Evolutionary conservation across 768 basidiomycete genomes (phyloP).

Genomic region (Dendrothele bispora): DNA sequence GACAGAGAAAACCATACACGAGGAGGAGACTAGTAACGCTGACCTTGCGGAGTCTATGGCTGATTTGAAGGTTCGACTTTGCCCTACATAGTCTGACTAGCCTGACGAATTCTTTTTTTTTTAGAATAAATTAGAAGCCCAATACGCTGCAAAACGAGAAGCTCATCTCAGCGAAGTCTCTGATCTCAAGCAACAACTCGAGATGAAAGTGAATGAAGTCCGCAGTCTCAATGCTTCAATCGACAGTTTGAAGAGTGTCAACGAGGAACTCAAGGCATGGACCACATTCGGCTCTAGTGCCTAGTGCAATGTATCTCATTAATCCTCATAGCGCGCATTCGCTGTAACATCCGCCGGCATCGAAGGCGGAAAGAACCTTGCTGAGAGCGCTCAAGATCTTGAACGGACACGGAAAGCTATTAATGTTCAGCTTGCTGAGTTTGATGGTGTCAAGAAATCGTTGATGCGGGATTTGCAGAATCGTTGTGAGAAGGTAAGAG

Average conservation of each 20-base stretch:
- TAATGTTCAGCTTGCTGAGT: slow-evolving; percentile 97
- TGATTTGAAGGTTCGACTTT: slow-evolving; percentile 75
- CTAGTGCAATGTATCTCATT: slow-evolving; percentile 7
- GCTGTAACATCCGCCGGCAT: slow-evolving; percentile 97
- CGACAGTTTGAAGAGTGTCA: slow-evolving; percentile 92
- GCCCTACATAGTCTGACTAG: background rate
- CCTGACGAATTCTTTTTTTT: slow-evolving; percentile 16
- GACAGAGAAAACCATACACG: slow-evolving; percentile 87
- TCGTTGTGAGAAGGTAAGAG: slow-evolving; percentile 92
- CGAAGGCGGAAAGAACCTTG: slow-evolving; percentile 95
- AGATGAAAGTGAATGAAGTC: slow-evolving; percentile 80
- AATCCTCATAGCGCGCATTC: slow-evolving; percentile 76
- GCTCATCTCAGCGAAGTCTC: slow-evolving; percentile 80
- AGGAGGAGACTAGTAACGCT: slow-evolving; percentile 83
- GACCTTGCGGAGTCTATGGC: slow-evolving; percentile 83
- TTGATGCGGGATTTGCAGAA: slow-evolving; percentile 99
- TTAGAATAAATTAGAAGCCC: slow-evolving; percentile 91
- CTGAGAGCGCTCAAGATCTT: slow-evolving; percentile 95
- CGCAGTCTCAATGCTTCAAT: slow-evolving; percentile 82
- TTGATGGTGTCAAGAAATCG: slow-evolving; percentile 98
- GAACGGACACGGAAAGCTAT: slow-evolving; percentile 96
- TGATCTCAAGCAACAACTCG: slow-evolving; percentile 89
- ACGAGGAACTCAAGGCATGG: slow-evolving; percentile 94
- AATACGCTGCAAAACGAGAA: slow-evolving; percentile 91
- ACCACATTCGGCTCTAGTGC: slow-evolving; percentile 8